Base-by-base conservation (phyloP, 106 monocot species). In the Alisma plantagoaquatica region DNA sequence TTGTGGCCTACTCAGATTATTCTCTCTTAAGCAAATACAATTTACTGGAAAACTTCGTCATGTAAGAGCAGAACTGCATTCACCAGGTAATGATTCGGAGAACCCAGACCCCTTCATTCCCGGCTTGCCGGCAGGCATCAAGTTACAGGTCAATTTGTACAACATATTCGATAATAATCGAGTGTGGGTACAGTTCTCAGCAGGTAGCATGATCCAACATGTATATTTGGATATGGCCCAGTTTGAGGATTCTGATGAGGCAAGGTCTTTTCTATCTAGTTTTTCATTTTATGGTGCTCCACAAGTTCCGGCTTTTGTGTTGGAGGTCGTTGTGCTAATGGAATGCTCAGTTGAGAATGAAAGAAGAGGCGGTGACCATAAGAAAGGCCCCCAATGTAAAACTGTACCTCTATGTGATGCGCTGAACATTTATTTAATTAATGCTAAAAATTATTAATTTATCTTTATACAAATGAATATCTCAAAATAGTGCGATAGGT, bases 111-210 rank as follows among this genome's bases (percentile, higher is more conserved):
- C 19, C 23, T 89, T 66, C 27, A 18, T 83, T 67, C 57, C 78
- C 23, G 89, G 84, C 53, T 66, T 98, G 52, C 96, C 96, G 31
- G 76, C 79, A 14, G 77, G 76, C 12, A 71, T 89, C 33, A 66
- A 55, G 27, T 72, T 80, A 60, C 59, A 63, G 10, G 57, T 98
- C 38, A 60, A 57, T 76, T n/a, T 84, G 27, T 71, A 66, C 32
- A 84, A 85, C 51, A 43, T 67, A 43, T 76, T 68, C 16, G 63
- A 60, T 19, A 49, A 31, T 16, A 47, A 76, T 16, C 60, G 62
- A 59, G 29, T 89, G 22, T 89, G 87, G 89, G 55, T 98, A 8
- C 52, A 53, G 47, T 74, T 85, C 87, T 48, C 28, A 55, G 50
- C 72, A 51, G 71, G 73, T 19, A 31, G 22, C 17, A 61, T 53